Evolutionary conservation across 768 basidiomycete genomes (phyloP).

Genomic region (Mycena galericulata): DNA sequence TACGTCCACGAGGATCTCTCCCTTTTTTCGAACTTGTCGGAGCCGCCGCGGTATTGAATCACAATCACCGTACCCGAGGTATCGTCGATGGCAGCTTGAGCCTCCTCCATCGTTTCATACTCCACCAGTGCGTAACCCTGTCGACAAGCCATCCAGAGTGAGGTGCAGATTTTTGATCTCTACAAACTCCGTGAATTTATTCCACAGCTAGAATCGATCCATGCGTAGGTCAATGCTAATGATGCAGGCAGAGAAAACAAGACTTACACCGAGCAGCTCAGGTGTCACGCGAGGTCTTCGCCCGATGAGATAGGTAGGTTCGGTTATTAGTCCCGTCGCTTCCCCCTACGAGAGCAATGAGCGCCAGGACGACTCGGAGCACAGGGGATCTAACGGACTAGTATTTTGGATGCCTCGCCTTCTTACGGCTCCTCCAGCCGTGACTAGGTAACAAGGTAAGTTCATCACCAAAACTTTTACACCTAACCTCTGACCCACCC

Average conservation of each 20-base stretch:
- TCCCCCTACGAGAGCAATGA: constrained; percentile 57
- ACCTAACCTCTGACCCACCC: constrained; percentile 56
- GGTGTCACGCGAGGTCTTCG: constrained; percentile 82
- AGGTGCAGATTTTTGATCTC: constrained; percentile 98
- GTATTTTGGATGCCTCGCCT: constrained; percentile 85
- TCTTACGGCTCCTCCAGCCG: constrained; percentile 75
- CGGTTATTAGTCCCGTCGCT: constrained; percentile 70
- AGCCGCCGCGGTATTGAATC: constrained; percentile 91
- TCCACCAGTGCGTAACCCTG: constrained; percentile 99
- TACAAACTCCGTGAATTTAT: constrained; percentile 96
- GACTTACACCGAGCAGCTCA: constrained; percentile 87
- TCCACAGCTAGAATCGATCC: constrained; percentile 81
- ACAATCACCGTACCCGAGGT: constrained; percentile 83
- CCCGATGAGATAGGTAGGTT: constrained; percentile 85
- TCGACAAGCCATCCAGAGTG: constrained; percentile 64
- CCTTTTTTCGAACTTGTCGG: constrained; percentile 86
- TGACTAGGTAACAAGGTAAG: constrained; percentile 48
- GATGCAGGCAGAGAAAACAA: neutral
- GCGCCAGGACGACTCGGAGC: neutral
- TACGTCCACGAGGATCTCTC: constrained; percentile 76
- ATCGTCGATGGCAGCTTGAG: constrained; percentile 92
- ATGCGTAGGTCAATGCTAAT: neutral
- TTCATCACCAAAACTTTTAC: neutral
- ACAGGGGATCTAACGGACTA: constrained; percentile 54
- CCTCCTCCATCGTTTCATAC: constrained; percentile 95